Evolutionary conservation across 768 basidiomycete species (phyloP).

Genomic region (Russula sp.): DNA sequence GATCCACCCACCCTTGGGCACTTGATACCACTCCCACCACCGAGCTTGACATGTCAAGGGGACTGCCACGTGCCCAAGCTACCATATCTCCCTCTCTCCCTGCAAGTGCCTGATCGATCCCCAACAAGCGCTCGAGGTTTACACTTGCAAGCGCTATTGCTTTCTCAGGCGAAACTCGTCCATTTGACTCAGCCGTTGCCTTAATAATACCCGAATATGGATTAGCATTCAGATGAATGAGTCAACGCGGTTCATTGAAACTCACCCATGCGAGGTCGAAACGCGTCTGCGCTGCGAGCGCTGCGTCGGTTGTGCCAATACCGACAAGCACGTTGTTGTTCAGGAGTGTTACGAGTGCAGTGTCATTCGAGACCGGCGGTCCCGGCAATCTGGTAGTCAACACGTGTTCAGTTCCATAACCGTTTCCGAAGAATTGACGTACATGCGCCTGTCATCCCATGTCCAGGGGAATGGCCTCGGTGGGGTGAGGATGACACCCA

Average conservation of each 20-base stretch:
- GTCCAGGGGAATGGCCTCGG: conserved; percentile 52
- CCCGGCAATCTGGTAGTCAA: conserved; percentile 48
- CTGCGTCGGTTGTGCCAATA: conserved; percentile 38
- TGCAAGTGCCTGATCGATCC: conserved; percentile 23
- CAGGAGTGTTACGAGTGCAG: conserved; percentile 46
- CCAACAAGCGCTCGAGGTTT: conserved; percentile 40
- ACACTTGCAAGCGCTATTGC: conserved; percentile 34
- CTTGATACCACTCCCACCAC: conserved; percentile 31
- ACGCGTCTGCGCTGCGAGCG: conserved; percentile 30
- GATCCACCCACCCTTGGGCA: conserved; percentile 25
- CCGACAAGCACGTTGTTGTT: conserved; percentile 56
- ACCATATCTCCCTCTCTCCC: conserved; percentile 26
- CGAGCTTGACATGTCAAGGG: conserved; percentile 31
- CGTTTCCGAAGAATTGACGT: conserved; percentile 22
- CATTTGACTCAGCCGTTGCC: conserved; percentile 36
- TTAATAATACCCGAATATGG: conserved; percentile 18
- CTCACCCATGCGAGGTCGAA: conserved; percentile 36
- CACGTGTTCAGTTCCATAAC: conserved; percentile 8
- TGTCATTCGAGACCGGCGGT: conserved; percentile 50
- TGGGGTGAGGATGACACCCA: conserved; percentile 66
- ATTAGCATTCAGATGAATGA: not conserved
- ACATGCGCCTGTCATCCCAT: conserved; percentile 66
- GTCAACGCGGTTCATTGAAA: not conserved
- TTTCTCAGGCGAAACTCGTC: conserved; percentile 30
- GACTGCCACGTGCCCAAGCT: conserved; percentile 29